A percentile compares a stretch with the other conserved stretches of the same genome.
phyloP scores from a whole-genome alignment of 495 filamentous ascomycete species.

The Xylaria scruposa region DNA sequence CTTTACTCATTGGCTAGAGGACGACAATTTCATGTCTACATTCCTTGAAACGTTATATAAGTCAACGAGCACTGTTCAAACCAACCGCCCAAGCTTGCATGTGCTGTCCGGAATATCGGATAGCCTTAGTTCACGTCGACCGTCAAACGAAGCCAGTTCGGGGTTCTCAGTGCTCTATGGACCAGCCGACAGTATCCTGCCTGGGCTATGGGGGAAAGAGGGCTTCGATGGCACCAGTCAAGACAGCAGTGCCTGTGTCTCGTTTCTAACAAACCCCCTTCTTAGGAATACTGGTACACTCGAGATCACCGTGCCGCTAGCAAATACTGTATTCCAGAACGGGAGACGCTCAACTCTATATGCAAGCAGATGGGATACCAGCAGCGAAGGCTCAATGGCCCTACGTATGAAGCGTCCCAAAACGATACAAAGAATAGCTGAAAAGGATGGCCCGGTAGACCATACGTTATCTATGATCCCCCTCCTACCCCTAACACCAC shows the following conservation, averaged over 20 bases:
- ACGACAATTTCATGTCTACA: conserved; percentile 43
- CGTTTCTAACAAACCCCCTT: conserved; percentile 35
- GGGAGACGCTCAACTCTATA: conserved; percentile 68
- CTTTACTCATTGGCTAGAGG: conserved; percentile 48
- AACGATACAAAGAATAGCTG: conserved; percentile 39
- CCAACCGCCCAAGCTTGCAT: conserved; percentile 25
- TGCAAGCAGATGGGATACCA: conserved; percentile 60
- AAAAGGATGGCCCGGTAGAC: conserved; percentile 12
- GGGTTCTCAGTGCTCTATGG: conserved; percentile 54
- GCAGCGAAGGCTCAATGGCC: conserved; percentile 21
- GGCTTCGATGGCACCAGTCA: conserved; percentile 18
- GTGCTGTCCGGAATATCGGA: conserved; percentile 48
- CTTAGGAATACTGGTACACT: conserved; percentile 31
- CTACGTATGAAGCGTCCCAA: conserved; percentile 34
- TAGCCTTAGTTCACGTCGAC: conserved; percentile 36
- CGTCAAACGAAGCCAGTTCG: conserved; percentile 33
- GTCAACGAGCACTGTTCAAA: not conserved
- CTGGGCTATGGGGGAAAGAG: conserved; percentile 38
- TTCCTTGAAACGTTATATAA: conserved; percentile 36
- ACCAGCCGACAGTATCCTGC: conserved; percentile 37
- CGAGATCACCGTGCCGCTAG: conserved; percentile 64
- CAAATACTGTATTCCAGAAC: conserved; percentile 79
- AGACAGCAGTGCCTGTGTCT: conserved; percentile 30
- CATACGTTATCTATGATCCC: conserved; percentile 48
- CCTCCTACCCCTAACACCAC: conserved; percentile 68